phyloP scores from a whole-genome alignment of 1,284 basidiomycete genomes.

The Naganishia cerealis region DNA sequence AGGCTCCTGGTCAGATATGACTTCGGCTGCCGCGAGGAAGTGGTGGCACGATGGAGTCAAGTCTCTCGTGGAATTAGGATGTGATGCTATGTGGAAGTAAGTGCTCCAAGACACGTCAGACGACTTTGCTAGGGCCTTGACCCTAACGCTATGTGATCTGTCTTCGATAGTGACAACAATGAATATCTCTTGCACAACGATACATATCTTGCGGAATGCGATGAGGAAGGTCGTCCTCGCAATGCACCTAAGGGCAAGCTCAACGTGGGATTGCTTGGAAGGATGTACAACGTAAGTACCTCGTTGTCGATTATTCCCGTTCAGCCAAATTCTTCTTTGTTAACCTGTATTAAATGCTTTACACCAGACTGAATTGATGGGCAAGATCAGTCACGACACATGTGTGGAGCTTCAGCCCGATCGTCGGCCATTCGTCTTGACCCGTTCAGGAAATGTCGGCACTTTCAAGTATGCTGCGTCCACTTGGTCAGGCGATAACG shows the following conservation, averaged over 20 bases:
- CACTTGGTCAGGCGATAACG: conserved; percentile 56
- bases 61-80: conserved; percentile 50
- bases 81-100: conserved; percentile 56
- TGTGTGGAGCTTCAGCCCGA: conserved; percentile 44
- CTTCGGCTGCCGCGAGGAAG: conserved; percentile 47
- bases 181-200: conserved; percentile 55
- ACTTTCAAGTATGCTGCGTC: conserved; percentile 54
- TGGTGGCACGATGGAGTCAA: conserved; percentile 56
- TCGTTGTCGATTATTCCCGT: too few relatives aligned
- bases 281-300: conserved; percentile 49
- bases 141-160: not conserved
- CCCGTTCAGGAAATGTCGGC: conserved; percentile 55
- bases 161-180: conserved; percentile 53
- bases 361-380: conserved; percentile 52
- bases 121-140: not conserved
- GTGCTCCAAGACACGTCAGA: conserved; percentile 26
- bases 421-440: conserved; percentile 53
- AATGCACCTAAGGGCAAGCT: conserved; percentile 39
- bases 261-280: conserved; percentile 50
- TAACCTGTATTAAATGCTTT: not conserved
- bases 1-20: conserved; percentile 56
- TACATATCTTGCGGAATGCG: conserved; percentile 41
- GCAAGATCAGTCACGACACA: conserved; percentile 47
- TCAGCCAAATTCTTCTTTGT: not conserved
- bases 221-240: conserved; percentile 40